A percentile compares a stretch with the other conserved stretches of the same genome.
Evolutionary conservation across 169 alveolate species (phyloP).

Genomic region (Plasmodium gonderi): DNA sequence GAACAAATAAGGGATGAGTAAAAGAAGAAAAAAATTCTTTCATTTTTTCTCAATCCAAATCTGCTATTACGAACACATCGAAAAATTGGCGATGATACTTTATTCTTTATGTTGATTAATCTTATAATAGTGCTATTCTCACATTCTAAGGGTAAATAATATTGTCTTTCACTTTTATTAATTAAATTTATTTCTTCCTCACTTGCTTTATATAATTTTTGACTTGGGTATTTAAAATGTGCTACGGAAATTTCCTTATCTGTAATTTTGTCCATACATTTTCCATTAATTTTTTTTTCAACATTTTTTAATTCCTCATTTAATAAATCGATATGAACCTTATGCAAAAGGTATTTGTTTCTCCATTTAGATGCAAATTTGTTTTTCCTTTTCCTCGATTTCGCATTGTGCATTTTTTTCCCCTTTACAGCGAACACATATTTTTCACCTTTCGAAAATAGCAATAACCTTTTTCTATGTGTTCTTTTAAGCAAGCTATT

Average conservation of each 20-base stretch:
- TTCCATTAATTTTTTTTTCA: slow-evolving; percentile 53
- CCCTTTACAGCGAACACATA: not conserved
- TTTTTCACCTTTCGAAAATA: slow-evolving; percentile 21
- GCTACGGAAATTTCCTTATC: slow-evolving; percentile 13
- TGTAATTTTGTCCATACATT: not conserved
- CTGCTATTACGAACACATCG: slow-evolving; percentile 84
- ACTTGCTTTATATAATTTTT: slow-evolving; percentile 77
- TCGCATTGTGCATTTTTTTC: not conserved
- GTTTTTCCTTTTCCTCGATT: slow-evolving; percentile 1
- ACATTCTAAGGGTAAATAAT: slow-evolving; percentile 84
- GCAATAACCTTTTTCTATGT: not conserved
- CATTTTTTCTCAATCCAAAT: slow-evolving; percentile 89
- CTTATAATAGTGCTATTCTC: slow-evolving; percentile 87
- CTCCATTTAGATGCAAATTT: not conserved
- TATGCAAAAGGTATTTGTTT: not conserved
- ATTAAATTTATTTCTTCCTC: slow-evolving; percentile 77
- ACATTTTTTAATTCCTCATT: slow-evolving; percentile 66
- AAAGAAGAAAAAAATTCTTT: slow-evolving; percentile 76
- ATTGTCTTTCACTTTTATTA: slow-evolving; percentile 73
- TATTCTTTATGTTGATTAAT: slow-evolving; percentile 79
- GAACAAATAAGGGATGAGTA: slow-evolving; percentile 79
- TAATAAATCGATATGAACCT: slow-evolving; percentile 36
- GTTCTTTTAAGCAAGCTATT: not conserved
- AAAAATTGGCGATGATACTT: slow-evolving; percentile 86
- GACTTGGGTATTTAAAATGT: slow-evolving; percentile 77